Evolutionary conservation across 2,329 filamentous ascomycete genomes (phyloP).

Genomic region (Aureobasidium sp.): DNA sequence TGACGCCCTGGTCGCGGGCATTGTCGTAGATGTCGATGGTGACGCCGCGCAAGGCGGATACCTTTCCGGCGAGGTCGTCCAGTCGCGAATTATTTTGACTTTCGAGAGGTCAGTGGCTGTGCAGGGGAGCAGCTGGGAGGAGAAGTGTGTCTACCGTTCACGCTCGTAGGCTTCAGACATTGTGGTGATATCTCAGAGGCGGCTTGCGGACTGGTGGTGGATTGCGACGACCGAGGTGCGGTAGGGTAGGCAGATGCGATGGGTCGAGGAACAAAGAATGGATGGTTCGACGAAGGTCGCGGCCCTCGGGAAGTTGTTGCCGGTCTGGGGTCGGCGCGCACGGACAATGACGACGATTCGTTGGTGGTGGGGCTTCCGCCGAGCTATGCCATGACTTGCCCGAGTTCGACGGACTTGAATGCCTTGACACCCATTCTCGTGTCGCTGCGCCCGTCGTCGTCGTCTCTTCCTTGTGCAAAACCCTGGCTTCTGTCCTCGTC

Average conservation of each 20-base stretch:
- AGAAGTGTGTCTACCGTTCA: slow-evolving; percentile 44
- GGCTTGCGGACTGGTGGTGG: neutral
- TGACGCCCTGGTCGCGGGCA: slow-evolving; percentile 77
- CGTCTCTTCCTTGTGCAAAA: neutral
- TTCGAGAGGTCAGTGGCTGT: slow-evolving; percentile 17
- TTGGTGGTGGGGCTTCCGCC: neutral
- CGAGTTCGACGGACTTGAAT: neutral
- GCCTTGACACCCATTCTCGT: slow-evolving; percentile 1
- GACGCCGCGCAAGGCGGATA: slow-evolving; percentile 83
- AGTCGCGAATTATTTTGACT: slow-evolving; percentile 89
- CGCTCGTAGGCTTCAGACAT: slow-evolving; percentile 55
- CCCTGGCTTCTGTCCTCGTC: neutral
- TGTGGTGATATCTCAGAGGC: slow-evolving; percentile 16
- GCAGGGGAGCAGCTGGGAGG: slow-evolving; percentile 13
- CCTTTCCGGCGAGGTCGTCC: slow-evolving; percentile 82
- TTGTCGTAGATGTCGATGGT: slow-evolving; percentile 98
- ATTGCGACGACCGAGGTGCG: neutral
- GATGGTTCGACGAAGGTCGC: neutral
- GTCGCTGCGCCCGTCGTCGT: neutral
- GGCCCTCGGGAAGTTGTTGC: neutral
- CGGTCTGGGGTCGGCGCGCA: slow-evolving; percentile 1
- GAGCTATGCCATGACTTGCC: slow-evolving; percentile 3
- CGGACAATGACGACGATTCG: slow-evolving; percentile 7
- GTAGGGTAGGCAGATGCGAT: neutral
- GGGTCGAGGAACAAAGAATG: neutral